Conservation (phyloP, 441 rosid genomes). For the Adansonia rubrostipa region DNA sequence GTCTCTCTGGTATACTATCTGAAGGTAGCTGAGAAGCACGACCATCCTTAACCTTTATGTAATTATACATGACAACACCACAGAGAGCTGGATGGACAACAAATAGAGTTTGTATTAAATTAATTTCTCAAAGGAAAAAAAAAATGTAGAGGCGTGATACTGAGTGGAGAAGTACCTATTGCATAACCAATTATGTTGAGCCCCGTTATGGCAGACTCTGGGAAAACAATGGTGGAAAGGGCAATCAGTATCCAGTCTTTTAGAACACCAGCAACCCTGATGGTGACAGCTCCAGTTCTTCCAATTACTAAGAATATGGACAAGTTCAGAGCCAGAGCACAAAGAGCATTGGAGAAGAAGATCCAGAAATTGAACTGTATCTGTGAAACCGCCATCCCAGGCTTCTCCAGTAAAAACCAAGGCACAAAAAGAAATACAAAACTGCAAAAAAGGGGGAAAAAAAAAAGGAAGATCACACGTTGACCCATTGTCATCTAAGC, state of each 20-base stretch:
- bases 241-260: conserved; percentile 99
- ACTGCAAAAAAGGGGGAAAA: conserved; percentile 49
- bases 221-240: conserved; percentile 98
- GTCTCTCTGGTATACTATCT: conserved; percentile 77
- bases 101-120: not conserved
- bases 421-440: conserved; percentile 95
- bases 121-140: not conserved
- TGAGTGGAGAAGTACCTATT: conserved; percentile 62
- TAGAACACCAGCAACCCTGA: conserved; percentile 98
- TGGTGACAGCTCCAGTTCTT: conserved; percentile 96
- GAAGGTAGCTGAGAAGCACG: conserved; percentile 73
- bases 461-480: not conserved
- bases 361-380: conserved; percentile 98
- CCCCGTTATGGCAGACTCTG: conserved; percentile 93
- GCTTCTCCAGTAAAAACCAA: conserved; percentile 93
- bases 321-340: conserved; percentile 95
- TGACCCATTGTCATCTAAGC: not conserved
- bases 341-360: conserved; percentile 94
- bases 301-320: conserved; percentile 97
- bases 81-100: conserved; percentile 68
- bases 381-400: conserved; percentile 83
- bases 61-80: conserved; percentile 98
- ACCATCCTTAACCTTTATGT: conserved; percentile 86
- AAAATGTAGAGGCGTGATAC: conserved; percentile 26
- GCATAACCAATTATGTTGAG: conserved; percentile 95